phyloP scores from a whole-genome alignment of 202 grass and related monocot species.

The Brachypodium distachyon region DNA sequence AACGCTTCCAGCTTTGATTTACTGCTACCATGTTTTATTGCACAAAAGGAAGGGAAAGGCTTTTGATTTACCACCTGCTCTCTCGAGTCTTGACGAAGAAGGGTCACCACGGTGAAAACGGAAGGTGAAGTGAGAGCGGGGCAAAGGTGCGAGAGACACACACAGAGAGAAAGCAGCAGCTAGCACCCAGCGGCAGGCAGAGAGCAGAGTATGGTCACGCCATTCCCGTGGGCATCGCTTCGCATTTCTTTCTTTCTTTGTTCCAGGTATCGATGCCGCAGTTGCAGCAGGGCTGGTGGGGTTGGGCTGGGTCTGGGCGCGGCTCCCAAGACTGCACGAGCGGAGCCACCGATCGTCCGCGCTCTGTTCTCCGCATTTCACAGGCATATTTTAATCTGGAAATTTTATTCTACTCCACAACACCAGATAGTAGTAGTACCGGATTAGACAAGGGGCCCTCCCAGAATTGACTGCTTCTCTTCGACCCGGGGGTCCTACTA shows the following conservation, averaged over 20 bases:
- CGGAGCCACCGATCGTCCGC: slow-evolving; percentile 22
- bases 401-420: neutral
- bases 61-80: too few relatives aligned
- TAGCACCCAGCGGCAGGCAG: too few relatives aligned
- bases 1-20: too few relatives aligned
- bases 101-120: neutral
- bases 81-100: too few relatives aligned
- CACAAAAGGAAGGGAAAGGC: too few relatives aligned
- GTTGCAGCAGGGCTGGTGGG: neutral
- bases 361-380: slow-evolving; percentile 15
- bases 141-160: neutral
- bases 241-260: neutral
- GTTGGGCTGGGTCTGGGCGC: slow-evolving; percentile 2
- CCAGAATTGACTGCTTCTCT: too few relatives aligned
- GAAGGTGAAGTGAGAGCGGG: neutral
- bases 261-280: slow-evolving; percentile 30
- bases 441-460: neutral
- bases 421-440: neutral
- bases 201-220: slow-evolving; percentile 36
- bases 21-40: too few relatives aligned
- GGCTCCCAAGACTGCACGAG: slow-evolving; percentile 70
- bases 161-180: neutral
- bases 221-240: slow-evolving; percentile 36
- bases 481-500: too few relatives aligned
- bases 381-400: neutral